Conservation (phyloP, 129 eudicot species). For the Glebionis coronaria region DNA sequence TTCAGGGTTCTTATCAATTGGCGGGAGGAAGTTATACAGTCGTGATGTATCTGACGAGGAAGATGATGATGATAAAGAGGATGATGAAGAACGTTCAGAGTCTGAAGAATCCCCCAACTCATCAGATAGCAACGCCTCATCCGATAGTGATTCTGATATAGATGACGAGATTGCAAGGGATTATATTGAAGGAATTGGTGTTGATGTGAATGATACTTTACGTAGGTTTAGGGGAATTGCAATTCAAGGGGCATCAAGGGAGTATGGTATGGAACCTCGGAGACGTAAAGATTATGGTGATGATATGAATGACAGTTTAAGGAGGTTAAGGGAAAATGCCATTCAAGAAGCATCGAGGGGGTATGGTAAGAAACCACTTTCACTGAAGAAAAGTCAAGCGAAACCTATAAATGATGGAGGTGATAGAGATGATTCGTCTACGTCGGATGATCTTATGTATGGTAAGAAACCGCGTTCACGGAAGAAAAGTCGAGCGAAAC, state of each 20-base stretch:
- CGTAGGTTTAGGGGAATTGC: constrained; percentile 69
- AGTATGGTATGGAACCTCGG: constrained; percentile 61
- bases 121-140: constrained; percentile 60
- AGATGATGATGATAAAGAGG: constrained; percentile 39
- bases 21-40: constrained; percentile 65
- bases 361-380: constrained; percentile 29
- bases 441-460: no score
- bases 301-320: no score
- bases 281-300: constrained; percentile 7
- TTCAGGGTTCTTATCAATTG: constrained; percentile 69
- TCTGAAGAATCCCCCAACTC: constrained; percentile 53
- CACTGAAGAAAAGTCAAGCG: no score
- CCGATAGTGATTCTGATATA: constrained; percentile 62
- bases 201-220: constrained; percentile 46
- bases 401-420: no score
- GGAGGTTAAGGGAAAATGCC: no score
- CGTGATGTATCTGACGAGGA: constrained; percentile 59
- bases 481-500: no score
- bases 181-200: constrained; percentile 84
- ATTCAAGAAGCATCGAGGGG: no score
- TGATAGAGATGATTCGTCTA: no score
- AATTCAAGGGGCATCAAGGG: constrained; percentile 86
- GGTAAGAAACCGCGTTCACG: no score
- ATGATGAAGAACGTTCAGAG: constrained; percentile 44
- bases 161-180: constrained; percentile 74